Evolutionary conservation across 306 rosid species (phyloP).

Genomic region (Lathyrus sativus): DNA sequence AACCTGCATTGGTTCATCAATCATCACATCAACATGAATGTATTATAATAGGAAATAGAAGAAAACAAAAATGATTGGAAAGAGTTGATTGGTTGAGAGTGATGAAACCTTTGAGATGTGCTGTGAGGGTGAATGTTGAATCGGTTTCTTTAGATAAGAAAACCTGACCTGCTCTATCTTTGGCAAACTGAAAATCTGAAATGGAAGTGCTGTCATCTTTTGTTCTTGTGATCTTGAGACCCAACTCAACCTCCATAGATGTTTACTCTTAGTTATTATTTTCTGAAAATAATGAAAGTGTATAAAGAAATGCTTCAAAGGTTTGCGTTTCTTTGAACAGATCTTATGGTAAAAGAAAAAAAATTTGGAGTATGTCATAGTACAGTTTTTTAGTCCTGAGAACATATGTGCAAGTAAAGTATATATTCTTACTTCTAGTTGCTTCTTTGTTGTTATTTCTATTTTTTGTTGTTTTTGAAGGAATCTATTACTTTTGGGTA

Average conservation of each 20-base stretch:
- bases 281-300: conserved; percentile 4
- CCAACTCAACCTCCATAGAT: conserved; percentile 69
- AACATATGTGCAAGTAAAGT: conserved; percentile 47
- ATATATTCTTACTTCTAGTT: conserved; percentile 64
- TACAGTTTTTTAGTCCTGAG: conserved; percentile 15
- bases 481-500: conserved; percentile 33
- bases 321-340: conserved; percentile 1
- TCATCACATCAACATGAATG: not conserved
- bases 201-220: conserved; percentile 49
- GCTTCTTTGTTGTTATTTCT: conserved; percentile 14
- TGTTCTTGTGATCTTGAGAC: conserved; percentile 65
- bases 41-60: not conserved
- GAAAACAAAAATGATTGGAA: not conserved
- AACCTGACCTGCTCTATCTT: conserved; percentile 53
- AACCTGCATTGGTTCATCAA: conserved; percentile 49
- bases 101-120: conserved; percentile 64
- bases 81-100: not conserved
- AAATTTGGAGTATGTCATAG: not conserved
- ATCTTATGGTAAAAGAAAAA: not conserved
- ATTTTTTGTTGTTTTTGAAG: not conserved
- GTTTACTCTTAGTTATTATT: conserved; percentile 14
- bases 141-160: conserved; percentile 64
- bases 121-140: conserved; percentile 56
- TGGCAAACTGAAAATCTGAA: conserved; percentile 56
- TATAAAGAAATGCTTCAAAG: conserved; percentile 1